Percentiles rank a stretch among this genome's conserved stretches.
phyloP scores from a whole-genome alignment of 768 basidiomycete genomes.

The Russula lepida region DNA sequence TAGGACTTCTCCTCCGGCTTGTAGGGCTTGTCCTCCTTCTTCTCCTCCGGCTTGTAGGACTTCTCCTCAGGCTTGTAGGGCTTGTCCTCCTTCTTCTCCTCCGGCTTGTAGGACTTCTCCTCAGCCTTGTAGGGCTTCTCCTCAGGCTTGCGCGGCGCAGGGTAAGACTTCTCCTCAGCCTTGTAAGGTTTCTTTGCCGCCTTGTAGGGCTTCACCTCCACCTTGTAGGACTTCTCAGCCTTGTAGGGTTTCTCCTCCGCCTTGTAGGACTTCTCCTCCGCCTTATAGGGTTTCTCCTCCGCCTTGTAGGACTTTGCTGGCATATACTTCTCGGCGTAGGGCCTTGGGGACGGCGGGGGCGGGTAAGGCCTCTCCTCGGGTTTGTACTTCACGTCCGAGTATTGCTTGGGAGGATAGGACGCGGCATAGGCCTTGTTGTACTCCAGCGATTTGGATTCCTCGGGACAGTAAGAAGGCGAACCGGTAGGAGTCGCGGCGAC shows the following conservation, averaged over 20 bases:
- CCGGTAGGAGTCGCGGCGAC: slow-evolving; percentile 3
- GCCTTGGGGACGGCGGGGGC: neutral
- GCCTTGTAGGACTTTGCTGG: neutral
- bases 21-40: neutral
- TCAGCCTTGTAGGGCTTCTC: neutral
- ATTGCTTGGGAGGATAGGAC: neutral
- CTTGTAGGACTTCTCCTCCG: neutral
- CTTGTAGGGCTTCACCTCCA: neutral
- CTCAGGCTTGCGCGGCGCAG: too few species aligned
- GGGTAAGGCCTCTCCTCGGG: neutral
- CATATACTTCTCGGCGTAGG: neutral
- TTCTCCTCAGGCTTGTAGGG: neutral
- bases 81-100: neutral
- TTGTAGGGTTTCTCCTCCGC: neutral
- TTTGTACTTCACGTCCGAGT: neutral
- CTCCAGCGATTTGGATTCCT: neutral
- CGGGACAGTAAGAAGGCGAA: neutral
- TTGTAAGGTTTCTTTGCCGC: neutral
- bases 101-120: neutral
- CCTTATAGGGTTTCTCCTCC: neutral
- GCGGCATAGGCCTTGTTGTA: neutral
- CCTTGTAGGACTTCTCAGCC: neutral
- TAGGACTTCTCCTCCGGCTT: neutral
- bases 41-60: neutral
- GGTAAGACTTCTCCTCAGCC: neutral